Base-by-base conservation (phyloP, 208 protist species). In the Trichomonas vaginalis region DNA sequence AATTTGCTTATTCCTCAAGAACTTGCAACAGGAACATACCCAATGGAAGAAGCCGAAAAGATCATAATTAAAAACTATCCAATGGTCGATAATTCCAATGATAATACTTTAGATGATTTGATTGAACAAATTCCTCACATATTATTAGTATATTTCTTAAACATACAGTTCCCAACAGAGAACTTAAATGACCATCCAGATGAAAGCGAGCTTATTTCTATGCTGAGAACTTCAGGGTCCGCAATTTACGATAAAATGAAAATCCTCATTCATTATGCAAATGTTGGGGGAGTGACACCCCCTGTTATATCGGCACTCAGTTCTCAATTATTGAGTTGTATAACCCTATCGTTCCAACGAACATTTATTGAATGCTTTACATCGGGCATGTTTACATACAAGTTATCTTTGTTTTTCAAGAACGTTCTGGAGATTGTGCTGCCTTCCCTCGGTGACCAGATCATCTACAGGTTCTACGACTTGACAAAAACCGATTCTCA, bases 231-330 rank as follows among this genome's bases (percentile, higher is more conserved):
- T 32, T 88, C 17, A 23, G 82, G 82, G 0, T 3, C 39, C 10
- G 17, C 82, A 32, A 47, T 88, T 88, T 88, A 88, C 27, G 82
- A 88, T 4, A 88, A 47, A 88, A 88, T 88, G 82, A 88, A 88
- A 47, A 40, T 10, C 4, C 8, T 88, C 9, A 88, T 88, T 9
- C 35, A 88, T 23, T 45, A 45, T 47, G 82, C 82, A 4, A 35
- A 88, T 23, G 47, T 32, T 4, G 17, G 82, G 4, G 32, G 27
- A 88, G 39, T 88, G 17, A 32, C 39, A 17, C 82, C 82, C 27
- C 14, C 39, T 14, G 32, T 35, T 32, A 47, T 88, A 32, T 45
- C 82, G 32, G 82, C 82, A 9, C 27, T 40, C 3, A 88, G 39
- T 47, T 45, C 35, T 15, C 82, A 88, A 88, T 15, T 88, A 6